Conservation (phyloP, 2,329 filamentous ascomycete species). For the Clonostachys solani region DNA sequence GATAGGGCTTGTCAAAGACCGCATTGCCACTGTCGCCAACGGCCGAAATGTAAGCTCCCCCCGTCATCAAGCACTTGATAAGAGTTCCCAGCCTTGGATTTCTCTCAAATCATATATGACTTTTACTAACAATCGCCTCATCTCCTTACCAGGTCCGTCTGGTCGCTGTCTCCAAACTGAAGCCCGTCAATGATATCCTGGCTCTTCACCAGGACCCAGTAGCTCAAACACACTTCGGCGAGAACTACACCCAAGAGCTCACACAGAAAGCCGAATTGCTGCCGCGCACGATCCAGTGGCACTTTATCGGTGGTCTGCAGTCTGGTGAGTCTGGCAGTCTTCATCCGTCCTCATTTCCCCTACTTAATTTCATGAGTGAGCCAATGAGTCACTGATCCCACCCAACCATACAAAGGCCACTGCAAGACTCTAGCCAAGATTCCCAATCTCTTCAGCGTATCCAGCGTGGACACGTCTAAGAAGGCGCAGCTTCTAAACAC, state of each 20-base stretch:
- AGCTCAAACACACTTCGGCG: conserved; percentile 78
- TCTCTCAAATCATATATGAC: background rate
- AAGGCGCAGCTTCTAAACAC: conserved; percentile 82
- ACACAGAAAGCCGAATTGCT: conserved; percentile 79
- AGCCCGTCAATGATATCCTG: conserved; percentile 87
- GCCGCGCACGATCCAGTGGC: conserved; percentile 77
- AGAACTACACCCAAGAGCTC: conserved; percentile 94
- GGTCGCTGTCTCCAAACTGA: conserved; percentile 94
- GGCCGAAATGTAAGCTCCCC: conserved; percentile 42
- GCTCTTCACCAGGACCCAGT: conserved; percentile 65
- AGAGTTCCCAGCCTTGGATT: too few relatives aligned
- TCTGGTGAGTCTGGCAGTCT: conserved; percentile 44
- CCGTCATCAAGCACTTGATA: too few relatives aligned
- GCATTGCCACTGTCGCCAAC: conserved; percentile 48
- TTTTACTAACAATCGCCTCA: conserved; percentile 1
- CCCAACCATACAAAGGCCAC: conserved; percentile 57
- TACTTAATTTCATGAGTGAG: background rate
- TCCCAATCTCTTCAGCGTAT: conserved; percentile 86
- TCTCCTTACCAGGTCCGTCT: conserved; percentile 60
- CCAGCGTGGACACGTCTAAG: conserved; percentile 82
- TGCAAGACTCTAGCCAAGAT: conserved; percentile 84
- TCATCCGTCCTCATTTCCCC: background rate
- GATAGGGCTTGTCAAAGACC: conserved; percentile 54
- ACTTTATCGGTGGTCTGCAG: conserved; percentile 94
- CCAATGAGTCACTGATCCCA: background rate